phyloP scores from a whole-genome alignment of 371 early-diverging fungal genomes.

The Mucor lusitanicus region DNA sequence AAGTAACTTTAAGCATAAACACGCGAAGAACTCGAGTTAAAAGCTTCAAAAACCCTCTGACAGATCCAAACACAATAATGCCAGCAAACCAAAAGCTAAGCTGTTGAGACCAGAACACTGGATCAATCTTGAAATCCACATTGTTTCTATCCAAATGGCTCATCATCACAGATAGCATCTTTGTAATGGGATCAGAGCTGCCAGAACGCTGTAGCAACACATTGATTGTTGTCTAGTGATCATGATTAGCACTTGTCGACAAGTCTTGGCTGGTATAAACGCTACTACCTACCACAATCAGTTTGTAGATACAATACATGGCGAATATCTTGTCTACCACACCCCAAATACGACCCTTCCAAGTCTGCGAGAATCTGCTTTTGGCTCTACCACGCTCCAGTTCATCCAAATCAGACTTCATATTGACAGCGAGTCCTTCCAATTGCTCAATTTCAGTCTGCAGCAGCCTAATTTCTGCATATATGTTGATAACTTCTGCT shows the following conservation, averaged over 20 bases:
- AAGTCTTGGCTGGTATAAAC: background rate
- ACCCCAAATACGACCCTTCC: conserved; percentile 77
- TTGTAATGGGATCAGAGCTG: conserved; percentile 86
- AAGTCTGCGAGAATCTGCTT: conserved; percentile 68
- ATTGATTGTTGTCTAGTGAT: conserved; percentile 71
- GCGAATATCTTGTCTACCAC: conserved; percentile 81
- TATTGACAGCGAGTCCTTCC: conserved; percentile 24
- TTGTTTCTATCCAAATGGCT: conserved; percentile 48
- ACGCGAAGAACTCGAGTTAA: conserved; percentile 73
- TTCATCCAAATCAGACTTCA: conserved; percentile 44
- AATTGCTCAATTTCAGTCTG: conserved; percentile 39
- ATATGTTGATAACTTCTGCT: background rate
- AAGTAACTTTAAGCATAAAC: conserved; percentile 55
- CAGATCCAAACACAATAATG: conserved; percentile 81
- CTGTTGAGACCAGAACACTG: conserved; percentile 88
- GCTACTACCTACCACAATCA: conserved; percentile 61
- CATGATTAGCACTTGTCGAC: background rate
- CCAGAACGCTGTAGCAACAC: conserved; percentile 77
- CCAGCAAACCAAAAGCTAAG: conserved; percentile 91
- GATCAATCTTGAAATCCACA: conserved; percentile 64
- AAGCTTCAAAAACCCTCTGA: conserved; percentile 84
- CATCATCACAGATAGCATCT: conserved; percentile 70
- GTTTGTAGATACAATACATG: conserved; percentile 87
- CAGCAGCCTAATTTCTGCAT: conserved; percentile 11
- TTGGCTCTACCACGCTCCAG: conserved; percentile 45